phyloP scores from a whole-genome alignment of 2,329 filamentous ascomycete genomes.

The Mollisia scopiformis region DNA sequence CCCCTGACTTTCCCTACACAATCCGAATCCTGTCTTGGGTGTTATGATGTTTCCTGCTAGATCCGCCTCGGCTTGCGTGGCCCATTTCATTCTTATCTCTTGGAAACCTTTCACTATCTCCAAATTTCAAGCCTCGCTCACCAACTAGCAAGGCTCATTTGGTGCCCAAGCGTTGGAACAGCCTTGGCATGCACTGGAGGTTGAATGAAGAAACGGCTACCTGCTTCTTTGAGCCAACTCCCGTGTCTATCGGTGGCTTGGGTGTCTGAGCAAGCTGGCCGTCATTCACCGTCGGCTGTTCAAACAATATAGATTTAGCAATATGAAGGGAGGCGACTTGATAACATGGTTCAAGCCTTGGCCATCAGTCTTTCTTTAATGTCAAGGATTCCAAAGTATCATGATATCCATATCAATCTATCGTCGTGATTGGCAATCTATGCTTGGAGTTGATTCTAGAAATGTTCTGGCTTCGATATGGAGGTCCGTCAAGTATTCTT shows the following conservation, averaged over 20 bases:
- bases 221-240: slow-evolving; percentile 13
- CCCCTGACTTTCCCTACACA: too few species aligned
- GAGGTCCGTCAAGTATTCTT: background rate
- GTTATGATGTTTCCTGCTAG: too few species aligned
- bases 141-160: slow-evolving; percentile 2
- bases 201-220: slow-evolving; percentile 4
- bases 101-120: background rate
- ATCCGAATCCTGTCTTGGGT: too few species aligned
- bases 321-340: background rate
- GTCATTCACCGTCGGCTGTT: background rate
- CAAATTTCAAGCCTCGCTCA: background rate
- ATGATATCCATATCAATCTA: background rate
- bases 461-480: slow-evolving; percentile 6
- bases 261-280: background rate
- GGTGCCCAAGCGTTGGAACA: background rate
- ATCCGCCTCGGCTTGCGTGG: background rate
- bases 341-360: background rate
- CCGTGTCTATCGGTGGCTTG: background rate
- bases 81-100: background rate
- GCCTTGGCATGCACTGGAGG: slow-evolving; percentile 12
- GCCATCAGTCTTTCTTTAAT: background rate
- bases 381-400: background rate
- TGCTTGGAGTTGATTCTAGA: slow-evolving; percentile 1
- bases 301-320: background rate
- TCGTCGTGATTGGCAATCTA: background rate